A percentile compares a stretch with the other conserved stretches of the same genome.
These are phyloP conservation scores for Nidularia pulvinata DNA, from an alignment of 768 basidiomycete species.

Conservation along the genomic window DNA sequence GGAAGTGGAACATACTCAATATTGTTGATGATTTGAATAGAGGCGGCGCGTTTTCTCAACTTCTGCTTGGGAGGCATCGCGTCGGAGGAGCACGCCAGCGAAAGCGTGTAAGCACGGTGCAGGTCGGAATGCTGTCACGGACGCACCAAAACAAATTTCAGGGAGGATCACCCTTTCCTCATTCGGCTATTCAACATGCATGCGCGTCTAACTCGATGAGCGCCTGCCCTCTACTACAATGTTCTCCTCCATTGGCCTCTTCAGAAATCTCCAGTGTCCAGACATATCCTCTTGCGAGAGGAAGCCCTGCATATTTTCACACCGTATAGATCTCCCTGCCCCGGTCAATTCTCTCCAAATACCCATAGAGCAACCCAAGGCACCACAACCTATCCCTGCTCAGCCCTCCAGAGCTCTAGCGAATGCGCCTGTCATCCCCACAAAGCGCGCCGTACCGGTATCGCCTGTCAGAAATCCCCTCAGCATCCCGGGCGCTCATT, in stretches of 20 bases:
- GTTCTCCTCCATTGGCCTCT: conserved; percentile 65
- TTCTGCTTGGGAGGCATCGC: conserved; percentile 1
- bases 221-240: conserved; percentile 26
- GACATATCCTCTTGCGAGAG: conserved; percentile 45
- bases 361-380: conserved; percentile 24
- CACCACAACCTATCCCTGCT: conserved; percentile 1
- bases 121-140: too few relatives aligned
- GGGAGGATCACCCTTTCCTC: not conserved
- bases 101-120: too few relatives aligned
- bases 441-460: conserved; percentile 47
- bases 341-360: conserved; percentile 31
- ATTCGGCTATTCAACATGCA: not conserved
- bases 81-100: not conserved
- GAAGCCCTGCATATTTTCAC: conserved; percentile 66
- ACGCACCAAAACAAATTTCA: not conserved
- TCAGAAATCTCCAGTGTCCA: conserved; percentile 63
- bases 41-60: conserved; percentile 9
- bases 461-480: conserved; percentile 24
- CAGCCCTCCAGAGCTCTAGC: conserved; percentile 10
- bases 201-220: too few relatives aligned
- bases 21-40: conserved; percentile 14
- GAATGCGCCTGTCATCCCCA: conserved; percentile 31
- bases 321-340: conserved; percentile 35
- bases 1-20: conserved; percentile 21
- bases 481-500: conserved; percentile 5